Evolutionary conservation across 495 filamentous ascomycete genomes (phyloP).

Genomic region (Paragyromitra xinjiangensis): DNA sequence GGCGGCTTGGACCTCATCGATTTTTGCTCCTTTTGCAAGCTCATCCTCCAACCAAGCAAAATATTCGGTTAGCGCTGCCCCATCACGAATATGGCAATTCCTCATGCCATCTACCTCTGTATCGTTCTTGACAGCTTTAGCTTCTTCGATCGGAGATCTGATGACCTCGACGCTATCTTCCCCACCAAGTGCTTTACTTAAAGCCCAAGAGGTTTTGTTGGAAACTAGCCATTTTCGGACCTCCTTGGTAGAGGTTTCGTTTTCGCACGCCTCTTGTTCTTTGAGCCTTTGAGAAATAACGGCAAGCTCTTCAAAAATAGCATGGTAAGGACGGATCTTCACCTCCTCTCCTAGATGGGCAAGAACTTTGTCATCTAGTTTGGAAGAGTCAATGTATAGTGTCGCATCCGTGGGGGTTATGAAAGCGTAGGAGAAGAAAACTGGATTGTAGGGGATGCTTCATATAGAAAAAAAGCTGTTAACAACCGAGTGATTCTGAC

Average conservation of each 20-base stretch:
- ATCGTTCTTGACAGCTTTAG: constrained; percentile 97
- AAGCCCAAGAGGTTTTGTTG: constrained; percentile 90
- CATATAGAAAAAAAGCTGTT: constrained; percentile 25
- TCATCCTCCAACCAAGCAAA: constrained; percentile 98
- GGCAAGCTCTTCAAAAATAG: constrained; percentile 80
- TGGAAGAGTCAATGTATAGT: constrained; percentile 83
- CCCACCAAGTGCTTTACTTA: constrained; percentile 88
- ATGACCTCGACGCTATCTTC: constrained; percentile 85
- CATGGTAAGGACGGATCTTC: constrained; percentile 80
- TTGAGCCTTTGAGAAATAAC: constrained; percentile 65
- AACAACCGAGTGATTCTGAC: constrained; percentile 23
- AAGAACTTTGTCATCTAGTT: constrained; percentile 74
- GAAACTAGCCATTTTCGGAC: constrained; percentile 84
- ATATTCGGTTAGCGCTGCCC: constrained; percentile 88
- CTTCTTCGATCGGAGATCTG: constrained; percentile 87
- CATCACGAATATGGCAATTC: constrained; percentile 91
- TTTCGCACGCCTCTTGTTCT: constrained; percentile 59
- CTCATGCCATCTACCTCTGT: constrained; percentile 92
- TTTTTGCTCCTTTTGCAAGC: constrained; percentile 68
- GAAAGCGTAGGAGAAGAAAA: constrained; percentile 97
- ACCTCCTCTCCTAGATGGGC: constrained; percentile 75
- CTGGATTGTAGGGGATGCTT: constrained; percentile 95
- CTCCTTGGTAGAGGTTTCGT: constrained; percentile 53
- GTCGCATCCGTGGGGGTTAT: constrained; percentile 83
- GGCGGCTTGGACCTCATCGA: constrained; percentile 90